Percentiles rank a stretch among this genome's conserved stretches.
These are phyloP conservation scores for Colletotrichum trifolii DNA, from an alignment of 2,329 filamentous ascomycete genomes.

Conservation along the genomic window DNA sequence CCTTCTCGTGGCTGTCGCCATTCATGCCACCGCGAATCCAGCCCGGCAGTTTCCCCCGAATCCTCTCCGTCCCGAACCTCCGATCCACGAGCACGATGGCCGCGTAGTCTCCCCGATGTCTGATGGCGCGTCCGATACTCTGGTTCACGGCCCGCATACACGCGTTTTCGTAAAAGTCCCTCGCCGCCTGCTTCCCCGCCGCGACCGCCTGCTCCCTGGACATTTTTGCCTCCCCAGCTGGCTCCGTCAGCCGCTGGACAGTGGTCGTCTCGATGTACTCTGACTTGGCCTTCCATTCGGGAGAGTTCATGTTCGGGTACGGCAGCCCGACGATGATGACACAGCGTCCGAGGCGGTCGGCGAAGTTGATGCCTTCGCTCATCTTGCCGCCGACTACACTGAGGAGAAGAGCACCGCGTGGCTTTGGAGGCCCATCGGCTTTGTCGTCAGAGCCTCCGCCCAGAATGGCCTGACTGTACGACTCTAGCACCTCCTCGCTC, in stretches of 20 bases:
- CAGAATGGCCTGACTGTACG: constrained; percentile 78
- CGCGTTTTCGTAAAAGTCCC: constrained; percentile 91
- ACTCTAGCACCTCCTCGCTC: constrained; percentile 76
- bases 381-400: constrained; percentile 95
- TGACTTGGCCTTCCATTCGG: constrained; percentile 93
- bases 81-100: constrained; percentile 87
- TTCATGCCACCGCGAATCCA: constrained; percentile 85
- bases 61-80: constrained; percentile 79
- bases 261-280: constrained; percentile 81
- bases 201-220: constrained; percentile 46
- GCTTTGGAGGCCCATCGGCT: constrained; percentile 15
- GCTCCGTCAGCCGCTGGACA: constrained; percentile 47
- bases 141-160: constrained; percentile 99
- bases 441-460: constrained; percentile 44
- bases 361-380: constrained; percentile 98
- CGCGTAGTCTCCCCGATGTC: constrained; percentile 89
- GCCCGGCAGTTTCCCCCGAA: constrained; percentile 82
- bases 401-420: constrained; percentile 80
- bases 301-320: constrained; percentile 88
- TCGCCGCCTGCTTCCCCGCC: constrained; percentile 66
- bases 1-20: constrained; percentile 58
- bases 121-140: constrained; percentile 91
- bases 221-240: constrained; percentile 39
- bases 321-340: constrained; percentile 93
- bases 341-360: constrained; percentile 86